A percentile compares a stretch with the other conserved stretches of the same genome.
Evolutionary conservation across 2,329 filamentous ascomycete genomes (phyloP).

Genomic region (Exophiala mesophila): DNA sequence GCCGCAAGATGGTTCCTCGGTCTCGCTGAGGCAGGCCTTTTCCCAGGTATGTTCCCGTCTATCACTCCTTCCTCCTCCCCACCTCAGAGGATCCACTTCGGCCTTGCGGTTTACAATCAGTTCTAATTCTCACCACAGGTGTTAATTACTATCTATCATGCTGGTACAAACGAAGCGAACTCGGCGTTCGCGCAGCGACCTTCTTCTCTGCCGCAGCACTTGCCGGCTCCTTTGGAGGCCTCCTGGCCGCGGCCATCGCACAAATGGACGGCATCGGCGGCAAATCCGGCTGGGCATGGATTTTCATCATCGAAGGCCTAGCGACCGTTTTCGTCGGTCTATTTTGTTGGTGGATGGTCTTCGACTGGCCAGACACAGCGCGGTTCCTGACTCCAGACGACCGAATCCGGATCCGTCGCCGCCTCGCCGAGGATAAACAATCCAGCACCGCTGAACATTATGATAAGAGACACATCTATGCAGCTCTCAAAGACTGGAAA

Average conservation of each 20-base stretch:
- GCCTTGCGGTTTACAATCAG: too few relatives aligned
- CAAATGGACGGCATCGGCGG: slow-evolving; percentile 36
- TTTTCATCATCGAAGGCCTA: slow-evolving; percentile 44
- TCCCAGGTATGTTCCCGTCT: slow-evolving; percentile 40
- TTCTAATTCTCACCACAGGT: too few relatives aligned
- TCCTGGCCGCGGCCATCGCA: slow-evolving; percentile 50
- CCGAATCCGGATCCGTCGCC: slow-evolving; percentile 31
- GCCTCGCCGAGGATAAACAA: slow-evolving; percentile 38
- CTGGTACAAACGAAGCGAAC: slow-evolving; percentile 54
- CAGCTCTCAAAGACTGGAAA: slow-evolving; percentile 46
- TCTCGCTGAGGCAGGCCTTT: slow-evolving; percentile 48
- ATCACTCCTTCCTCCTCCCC: too few relatives aligned
- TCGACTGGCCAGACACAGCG: slow-evolving; percentile 47
- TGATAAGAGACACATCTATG: slow-evolving; percentile 44
- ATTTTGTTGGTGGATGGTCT: slow-evolving; percentile 43
- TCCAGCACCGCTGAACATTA: slow-evolving; percentile 40
- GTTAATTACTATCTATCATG: slow-evolving; percentile 43
- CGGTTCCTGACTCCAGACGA: slow-evolving; percentile 44
- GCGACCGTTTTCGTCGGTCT: slow-evolving; percentile 35
- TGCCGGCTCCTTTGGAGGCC: slow-evolving; percentile 50
- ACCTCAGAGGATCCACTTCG: too few relatives aligned
- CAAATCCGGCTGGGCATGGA: slow-evolving; percentile 43
- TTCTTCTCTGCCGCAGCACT: slow-evolving; percentile 53
- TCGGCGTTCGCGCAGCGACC: slow-evolving; percentile 54
- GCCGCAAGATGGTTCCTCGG: slow-evolving; percentile 47